These are phyloP conservation scores for Neonectria sp. DNA, from an alignment of 2,329 filamentous ascomycete genomes.

Conservation along the genomic window DNA sequence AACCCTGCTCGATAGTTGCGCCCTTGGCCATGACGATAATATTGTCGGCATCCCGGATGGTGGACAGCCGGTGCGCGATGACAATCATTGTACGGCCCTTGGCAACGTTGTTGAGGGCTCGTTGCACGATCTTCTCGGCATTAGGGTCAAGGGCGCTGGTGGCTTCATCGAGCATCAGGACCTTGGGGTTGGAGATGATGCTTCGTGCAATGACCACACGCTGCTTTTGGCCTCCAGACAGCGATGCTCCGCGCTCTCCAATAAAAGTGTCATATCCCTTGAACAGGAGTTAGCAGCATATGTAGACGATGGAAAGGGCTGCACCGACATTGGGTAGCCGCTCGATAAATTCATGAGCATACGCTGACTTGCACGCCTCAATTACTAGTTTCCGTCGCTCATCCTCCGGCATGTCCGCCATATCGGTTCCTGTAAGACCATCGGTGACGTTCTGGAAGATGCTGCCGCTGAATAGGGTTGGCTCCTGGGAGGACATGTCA, in stretches of 20 bases:
- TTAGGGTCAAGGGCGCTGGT: slow-evolving; percentile 70
- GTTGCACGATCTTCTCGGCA: slow-evolving; percentile 67
- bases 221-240: slow-evolving; percentile 78
- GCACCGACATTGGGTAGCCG: slow-evolving; percentile 57
- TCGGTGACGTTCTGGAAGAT: slow-evolving; percentile 68
- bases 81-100: slow-evolving; percentile 75
- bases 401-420: slow-evolving; percentile 55
- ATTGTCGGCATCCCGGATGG: slow-evolving; percentile 73
- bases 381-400: slow-evolving; percentile 62
- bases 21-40: slow-evolving; percentile 77
- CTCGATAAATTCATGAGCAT: slow-evolving; percentile 68
- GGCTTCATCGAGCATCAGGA: slow-evolving; percentile 79
- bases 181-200: slow-evolving; percentile 74
- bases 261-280: slow-evolving; percentile 73
- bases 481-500: slow-evolving; percentile 58
- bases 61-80: slow-evolving; percentile 74
- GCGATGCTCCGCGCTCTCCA: slow-evolving; percentile 74
- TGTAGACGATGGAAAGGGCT: slow-evolving; percentile 33
- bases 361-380: slow-evolving; percentile 65
- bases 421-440: slow-evolving; percentile 59
- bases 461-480: slow-evolving; percentile 67
- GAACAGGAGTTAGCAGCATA: not conserved
- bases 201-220: slow-evolving; percentile 77
- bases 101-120: slow-evolving; percentile 68
- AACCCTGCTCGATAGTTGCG: slow-evolving; percentile 72